Evolutionary conservation across 768 basidiomycete species (phyloP).

Genomic region (Gloeostereum incarnatum): DNA sequence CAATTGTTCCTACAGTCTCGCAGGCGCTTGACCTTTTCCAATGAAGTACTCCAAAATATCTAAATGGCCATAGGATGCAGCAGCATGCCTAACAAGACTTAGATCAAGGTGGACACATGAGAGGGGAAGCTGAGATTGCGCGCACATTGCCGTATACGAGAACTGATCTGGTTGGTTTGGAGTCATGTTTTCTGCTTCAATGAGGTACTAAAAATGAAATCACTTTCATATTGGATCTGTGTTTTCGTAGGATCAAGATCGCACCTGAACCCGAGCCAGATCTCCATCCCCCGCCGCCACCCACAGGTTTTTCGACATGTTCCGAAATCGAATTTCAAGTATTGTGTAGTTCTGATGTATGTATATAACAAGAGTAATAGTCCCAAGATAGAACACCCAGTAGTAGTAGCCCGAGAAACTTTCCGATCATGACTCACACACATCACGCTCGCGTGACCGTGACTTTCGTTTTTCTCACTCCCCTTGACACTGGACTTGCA

Average conservation of each 20-base stretch:
- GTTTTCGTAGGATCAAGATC: conserved; percentile 28
- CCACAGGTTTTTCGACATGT: conserved; percentile 93
- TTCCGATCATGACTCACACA: too few species aligned
- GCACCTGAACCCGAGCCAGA: conserved; percentile 62
- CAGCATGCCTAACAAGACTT: conserved; percentile 65
- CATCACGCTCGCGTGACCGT: too few species aligned
- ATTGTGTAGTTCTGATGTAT: too few species aligned
- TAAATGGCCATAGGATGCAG: conserved; percentile 84
- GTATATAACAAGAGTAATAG: too few species aligned
- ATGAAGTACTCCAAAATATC: conserved; percentile 72
- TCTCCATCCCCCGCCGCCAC: conserved; percentile 90
- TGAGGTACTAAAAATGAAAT: conserved; percentile 12
- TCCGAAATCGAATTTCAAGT: too few species aligned
- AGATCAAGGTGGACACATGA: conserved; percentile 9
- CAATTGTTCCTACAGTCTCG: not conserved
- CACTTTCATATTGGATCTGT: conserved; percentile 49
- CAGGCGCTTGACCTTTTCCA: conserved; percentile 39
- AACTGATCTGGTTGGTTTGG: conserved; percentile 63
- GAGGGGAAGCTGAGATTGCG: conserved; percentile 9
- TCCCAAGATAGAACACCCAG: too few species aligned
- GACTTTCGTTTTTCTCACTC: too few species aligned
- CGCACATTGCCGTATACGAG: conserved; percentile 80
- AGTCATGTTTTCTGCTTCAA: conserved; percentile 39
- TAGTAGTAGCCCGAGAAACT: too few species aligned
- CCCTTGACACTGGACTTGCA: too few species aligned